Percentiles rank a stretch among this genome's conserved stretches.
phyloP scores from a whole-genome alignment of 176 grass and related monocot genomes.

The Lolium rigidum region DNA sequence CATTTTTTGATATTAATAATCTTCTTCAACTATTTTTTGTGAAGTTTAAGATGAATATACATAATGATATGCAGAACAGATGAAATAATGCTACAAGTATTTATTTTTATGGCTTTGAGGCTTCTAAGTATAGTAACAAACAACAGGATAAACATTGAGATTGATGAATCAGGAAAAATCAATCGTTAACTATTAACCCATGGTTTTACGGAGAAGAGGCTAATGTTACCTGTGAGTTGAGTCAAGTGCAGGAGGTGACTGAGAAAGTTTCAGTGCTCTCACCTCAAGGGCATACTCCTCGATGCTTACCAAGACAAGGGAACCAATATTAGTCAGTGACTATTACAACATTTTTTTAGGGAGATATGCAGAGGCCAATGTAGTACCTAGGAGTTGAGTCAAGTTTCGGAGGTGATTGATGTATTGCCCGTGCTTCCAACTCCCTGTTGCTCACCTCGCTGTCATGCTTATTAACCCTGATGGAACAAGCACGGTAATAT shows the following conservation, averaged over 20 bases:
- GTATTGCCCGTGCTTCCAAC: background rate
- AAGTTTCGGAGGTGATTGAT: background rate
- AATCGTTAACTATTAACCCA: background rate
- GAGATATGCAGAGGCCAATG: background rate
- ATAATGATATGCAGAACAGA: background rate
- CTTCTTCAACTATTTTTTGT: background rate
- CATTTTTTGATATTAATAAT: background rate
- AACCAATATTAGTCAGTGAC: background rate
- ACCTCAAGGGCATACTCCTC: background rate
- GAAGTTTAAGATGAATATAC: background rate
- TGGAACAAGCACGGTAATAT: too few relatives aligned
- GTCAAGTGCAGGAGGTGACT: background rate
- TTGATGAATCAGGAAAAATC: background rate
- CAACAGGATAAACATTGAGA: background rate
- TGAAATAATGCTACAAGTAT: background rate
- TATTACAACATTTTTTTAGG: background rate
- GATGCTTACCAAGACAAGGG: background rate
- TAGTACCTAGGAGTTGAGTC: background rate
- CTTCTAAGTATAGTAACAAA: background rate
- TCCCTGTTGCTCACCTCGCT: background rate
- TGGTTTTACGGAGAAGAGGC: background rate
- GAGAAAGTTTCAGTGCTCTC: background rate
- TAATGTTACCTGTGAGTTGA: constrained; percentile 5
- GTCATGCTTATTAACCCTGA: too few relatives aligned
- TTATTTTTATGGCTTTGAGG: background rate